Percentiles rank a stretch among this genome's conserved stretches.
phyloP scores from a whole-genome alignment of 2,329 filamentous ascomycete genomes.

The Penicillium digitatum region DNA sequence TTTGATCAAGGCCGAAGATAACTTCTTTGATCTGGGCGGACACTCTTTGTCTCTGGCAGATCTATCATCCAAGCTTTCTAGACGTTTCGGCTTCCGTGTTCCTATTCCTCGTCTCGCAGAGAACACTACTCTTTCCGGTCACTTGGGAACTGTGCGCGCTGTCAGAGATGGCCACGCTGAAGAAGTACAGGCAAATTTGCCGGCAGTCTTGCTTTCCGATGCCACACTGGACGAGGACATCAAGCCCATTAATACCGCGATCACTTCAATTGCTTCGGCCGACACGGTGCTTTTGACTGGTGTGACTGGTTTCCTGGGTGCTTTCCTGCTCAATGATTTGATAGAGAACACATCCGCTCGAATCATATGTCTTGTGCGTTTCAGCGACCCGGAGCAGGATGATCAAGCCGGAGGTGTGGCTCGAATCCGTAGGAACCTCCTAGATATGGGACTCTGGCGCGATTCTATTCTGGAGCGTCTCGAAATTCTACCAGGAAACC shows the following conservation, averaged over 20 bases:
- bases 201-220: constrained; percentile 64
- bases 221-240: constrained; percentile 67
- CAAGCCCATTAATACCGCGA: constrained; percentile 51
- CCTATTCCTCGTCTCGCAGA: constrained; percentile 68
- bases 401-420: constrained; percentile 65
- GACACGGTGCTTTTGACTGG: constrained; percentile 69
- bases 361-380: constrained; percentile 70
- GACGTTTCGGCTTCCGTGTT: constrained; percentile 68
- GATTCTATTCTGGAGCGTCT: constrained; percentile 74
- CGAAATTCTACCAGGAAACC: constrained; percentile 69
- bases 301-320: constrained; percentile 71
- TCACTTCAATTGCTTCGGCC: constrained; percentile 60
- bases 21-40: constrained; percentile 77
- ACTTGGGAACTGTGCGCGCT: constrained; percentile 66
- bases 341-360: constrained; percentile 64
- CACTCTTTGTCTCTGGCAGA: constrained; percentile 76
- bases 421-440: constrained; percentile 67
- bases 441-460: constrained; percentile 74
- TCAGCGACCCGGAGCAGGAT: constrained; percentile 62
- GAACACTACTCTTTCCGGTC: constrained; percentile 66
- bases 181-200: constrained; percentile 70
- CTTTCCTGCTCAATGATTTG: constrained; percentile 67
- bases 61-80: constrained; percentile 65
- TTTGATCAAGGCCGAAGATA: constrained; percentile 64
- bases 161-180: constrained; percentile 69